These are phyloP conservation scores for Colletotrichum sidae DNA, from an alignment of 2,329 filamentous ascomycete genomes.

Conservation along the genomic window DNA sequence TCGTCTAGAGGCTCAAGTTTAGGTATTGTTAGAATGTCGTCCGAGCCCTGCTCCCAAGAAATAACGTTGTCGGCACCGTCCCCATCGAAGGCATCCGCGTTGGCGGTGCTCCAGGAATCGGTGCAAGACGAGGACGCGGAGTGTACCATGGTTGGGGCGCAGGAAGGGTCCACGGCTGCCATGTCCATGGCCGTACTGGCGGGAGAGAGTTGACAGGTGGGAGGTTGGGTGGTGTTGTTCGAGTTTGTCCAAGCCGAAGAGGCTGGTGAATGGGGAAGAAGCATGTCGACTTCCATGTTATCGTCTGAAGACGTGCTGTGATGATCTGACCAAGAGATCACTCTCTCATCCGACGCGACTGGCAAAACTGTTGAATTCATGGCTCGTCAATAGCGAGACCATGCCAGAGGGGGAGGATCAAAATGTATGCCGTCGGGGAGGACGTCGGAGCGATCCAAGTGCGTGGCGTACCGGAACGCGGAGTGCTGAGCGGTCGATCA, in stretches of 20 bases:
- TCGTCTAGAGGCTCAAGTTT: slow-evolving; percentile 70
- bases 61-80: slow-evolving; percentile 55
- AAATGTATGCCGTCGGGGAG: slow-evolving; percentile 3
- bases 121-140: slow-evolving; percentile 60
- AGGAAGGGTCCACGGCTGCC: slow-evolving; percentile 49
- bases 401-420: slow-evolving; percentile 47
- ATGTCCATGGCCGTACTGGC: slow-evolving; percentile 63
- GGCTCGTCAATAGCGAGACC: slow-evolving; percentile 56
- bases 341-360: slow-evolving; percentile 55
- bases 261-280: slow-evolving; percentile 49
- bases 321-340: slow-evolving; percentile 58
- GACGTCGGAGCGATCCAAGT: not conserved
- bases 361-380: slow-evolving; percentile 59
- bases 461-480: slow-evolving; percentile 5
- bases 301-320: slow-evolving; percentile 60
- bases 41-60: slow-evolving; percentile 60
- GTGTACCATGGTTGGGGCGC: slow-evolving; percentile 55
- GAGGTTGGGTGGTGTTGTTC: slow-evolving; percentile 47
- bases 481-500: slow-evolving; percentile 25
- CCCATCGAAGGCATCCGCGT: slow-evolving; percentile 47
- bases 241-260: slow-evolving; percentile 47
- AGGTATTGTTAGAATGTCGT: slow-evolving; percentile 59
- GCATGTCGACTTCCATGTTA: slow-evolving; percentile 43
- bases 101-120: slow-evolving; percentile 58
- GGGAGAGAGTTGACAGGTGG: slow-evolving; percentile 64